Evolutionary conservation across 148 eudicot genomes (phyloP), one percentile per base, ranked within the genome.

Genomic region (Salicornia ramosissima): DNA sequence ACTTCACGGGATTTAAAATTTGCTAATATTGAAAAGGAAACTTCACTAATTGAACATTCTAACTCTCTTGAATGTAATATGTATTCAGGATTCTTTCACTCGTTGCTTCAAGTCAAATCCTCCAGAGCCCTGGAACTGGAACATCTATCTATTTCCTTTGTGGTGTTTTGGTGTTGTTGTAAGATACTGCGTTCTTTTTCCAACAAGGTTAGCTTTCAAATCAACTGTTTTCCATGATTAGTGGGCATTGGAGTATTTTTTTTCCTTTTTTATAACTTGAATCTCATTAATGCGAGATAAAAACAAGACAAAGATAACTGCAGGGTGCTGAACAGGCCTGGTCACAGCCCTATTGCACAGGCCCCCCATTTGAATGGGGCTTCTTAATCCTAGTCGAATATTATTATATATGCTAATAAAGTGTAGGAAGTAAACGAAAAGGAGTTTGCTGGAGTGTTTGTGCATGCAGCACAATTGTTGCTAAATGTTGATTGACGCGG

Each of bases 41-140:
- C n/a, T n/a, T n/a, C n/a, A n/a, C n/a, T n/a, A n/a, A n/a, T n/a
- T n/a, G n/a, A n/a, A n/a, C n/a, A n/a, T n/a, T n/a, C n/a, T 21
- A 47, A 69, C 70, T 51, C 51, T 53, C 40, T 46, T 24, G 9
- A 10, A n/a, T 68, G 43, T 54, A 43, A 61, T 74, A 57, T 10
- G 45, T 79, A 67, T 75, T 47, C 87, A 95, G 99, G 99, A 95
- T 71, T 89, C 99, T 69, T 95, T 95, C 80, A 95, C 99, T 0
- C 90, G 97, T 49, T 95, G 99, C 83, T 95, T 95, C 84, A 95
- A 95, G 87, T 95, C 99, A 50, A 95, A 83, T 83, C 84, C 97
- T 69, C 89, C 96, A 26, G 99, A 95, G 77, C 97, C 99, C 12
- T 95, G 99, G 99, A 91, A 95, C 80, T 95, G 96, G 97, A 95